These are phyloP conservation scores for Xylaria acuta DNA, from an alignment of 495 filamentous ascomycete genomes.

Conservation along the genomic window DNA sequence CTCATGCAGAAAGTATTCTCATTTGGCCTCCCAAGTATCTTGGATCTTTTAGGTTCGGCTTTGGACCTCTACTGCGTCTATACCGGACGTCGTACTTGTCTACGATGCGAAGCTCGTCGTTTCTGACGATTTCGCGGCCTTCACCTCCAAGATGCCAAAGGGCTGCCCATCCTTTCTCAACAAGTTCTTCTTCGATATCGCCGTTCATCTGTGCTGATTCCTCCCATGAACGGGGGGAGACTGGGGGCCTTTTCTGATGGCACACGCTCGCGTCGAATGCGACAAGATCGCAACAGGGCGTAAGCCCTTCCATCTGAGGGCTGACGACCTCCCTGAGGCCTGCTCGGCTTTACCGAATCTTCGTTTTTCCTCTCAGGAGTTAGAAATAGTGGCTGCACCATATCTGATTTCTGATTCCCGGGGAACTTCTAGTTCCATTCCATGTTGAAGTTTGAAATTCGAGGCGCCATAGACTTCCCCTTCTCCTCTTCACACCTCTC, in stretches of 20 bases:
- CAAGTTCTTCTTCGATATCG: too few species aligned
- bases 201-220: too few species aligned
- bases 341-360: constrained; percentile 53
- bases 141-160: constrained; percentile 7
- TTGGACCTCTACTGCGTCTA: constrained; percentile 4
- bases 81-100: not conserved
- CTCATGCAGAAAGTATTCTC: constrained; percentile 62
- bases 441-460: too few species aligned
- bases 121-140: not conserved
- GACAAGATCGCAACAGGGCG: constrained; percentile 47
- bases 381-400: too few species aligned
- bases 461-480: constrained; percentile 29
- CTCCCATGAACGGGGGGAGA: too few species aligned
- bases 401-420: too few species aligned
- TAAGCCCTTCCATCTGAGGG: constrained; percentile 47
- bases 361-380: not conserved
- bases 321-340: constrained; percentile 47
- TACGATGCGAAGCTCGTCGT: constrained; percentile 1
- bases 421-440: too few species aligned
- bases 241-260: too few species aligned
- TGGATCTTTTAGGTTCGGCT: constrained; percentile 9
- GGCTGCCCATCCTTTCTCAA: constrained; percentile 9
- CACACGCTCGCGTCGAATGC: constrained; percentile 45
- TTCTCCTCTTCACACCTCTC: constrained; percentile 54
- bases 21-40: constrained; percentile 41